Evolutionary conservation across 1,284 basidiomycete species (phyloP).

Genomic region (Ustilago trichophora): DNA sequence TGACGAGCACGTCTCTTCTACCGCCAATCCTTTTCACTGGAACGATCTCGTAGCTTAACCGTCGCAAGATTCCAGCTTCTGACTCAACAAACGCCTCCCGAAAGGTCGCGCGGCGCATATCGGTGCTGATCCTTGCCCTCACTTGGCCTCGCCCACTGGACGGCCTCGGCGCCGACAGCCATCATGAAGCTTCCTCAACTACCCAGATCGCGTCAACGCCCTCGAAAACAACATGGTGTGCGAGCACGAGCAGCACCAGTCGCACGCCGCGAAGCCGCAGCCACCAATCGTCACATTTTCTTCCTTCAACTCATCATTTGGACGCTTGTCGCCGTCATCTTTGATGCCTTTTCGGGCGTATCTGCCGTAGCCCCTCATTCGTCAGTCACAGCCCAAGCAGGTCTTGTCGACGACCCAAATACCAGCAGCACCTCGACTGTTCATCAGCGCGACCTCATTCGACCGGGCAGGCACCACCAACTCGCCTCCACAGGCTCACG

Average conservation of each 20-base stretch:
- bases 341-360: conserved; percentile 16
- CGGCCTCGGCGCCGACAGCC: conserved; percentile 19
- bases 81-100: too few species aligned
- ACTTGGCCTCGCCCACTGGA: background rate
- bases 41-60: too few species aligned
- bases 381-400: background rate
- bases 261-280: too few species aligned
- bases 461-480: conserved; percentile 11
- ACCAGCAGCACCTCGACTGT: conserved; percentile 8
- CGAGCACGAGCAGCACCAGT: too few species aligned
- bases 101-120: too few species aligned
- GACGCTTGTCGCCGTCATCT: conserved; percentile 22
- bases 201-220: conserved; percentile 26
- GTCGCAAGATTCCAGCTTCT: too few species aligned
- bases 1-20: conserved; percentile 5
- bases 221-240: conserved; percentile 12
- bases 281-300: conserved; percentile 1
- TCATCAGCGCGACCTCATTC: conserved; percentile 25
- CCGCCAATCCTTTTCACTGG: too few species aligned
- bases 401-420: conserved; percentile 12
- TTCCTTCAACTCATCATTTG: conserved; percentile 34
- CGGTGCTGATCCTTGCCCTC: background rate
- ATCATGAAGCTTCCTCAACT: conserved; percentile 24
- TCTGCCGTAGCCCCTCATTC: conserved; percentile 3
- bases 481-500: conserved; percentile 21